phyloP scores from a whole-genome alignment of 176 grass and related monocot genomes.

The Rhipidocladum racemiflorum region DNA sequence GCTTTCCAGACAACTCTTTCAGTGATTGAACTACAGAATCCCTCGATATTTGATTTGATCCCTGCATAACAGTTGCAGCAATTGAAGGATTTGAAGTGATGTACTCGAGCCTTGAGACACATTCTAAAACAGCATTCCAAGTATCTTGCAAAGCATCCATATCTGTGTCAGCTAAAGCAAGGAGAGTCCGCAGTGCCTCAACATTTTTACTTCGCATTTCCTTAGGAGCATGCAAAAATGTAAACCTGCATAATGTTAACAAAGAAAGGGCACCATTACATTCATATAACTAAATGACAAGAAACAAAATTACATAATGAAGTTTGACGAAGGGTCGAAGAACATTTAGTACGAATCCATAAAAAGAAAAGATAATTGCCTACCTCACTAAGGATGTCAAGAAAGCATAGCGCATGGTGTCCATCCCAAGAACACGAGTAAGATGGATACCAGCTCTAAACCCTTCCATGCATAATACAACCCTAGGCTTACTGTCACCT shows the following conservation, averaged over 20 bases:
- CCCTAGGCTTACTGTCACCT: constrained; percentile 90
- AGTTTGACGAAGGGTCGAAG: not conserved
- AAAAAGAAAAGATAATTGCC: constrained; percentile 15
- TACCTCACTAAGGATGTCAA: constrained; percentile 95
- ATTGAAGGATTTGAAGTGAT: constrained; percentile 87
- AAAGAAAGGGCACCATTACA: constrained; percentile 10
- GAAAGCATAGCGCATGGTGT: constrained; percentile 99
- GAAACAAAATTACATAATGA: not conserved
- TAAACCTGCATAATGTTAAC: constrained; percentile 74
- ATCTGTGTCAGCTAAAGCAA: constrained; percentile 87
- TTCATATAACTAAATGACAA: constrained; percentile 16
- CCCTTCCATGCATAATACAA: constrained; percentile 99
- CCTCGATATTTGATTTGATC: constrained; percentile 97
- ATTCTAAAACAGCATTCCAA: constrained; percentile 99
- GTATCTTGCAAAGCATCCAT: constrained; percentile 92
- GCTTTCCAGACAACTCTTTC: constrained; percentile 93
- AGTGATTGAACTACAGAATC: constrained; percentile 82
- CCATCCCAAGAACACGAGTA: constrained; percentile 97
- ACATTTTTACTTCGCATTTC: constrained; percentile 99
- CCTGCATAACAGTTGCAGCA: constrained; percentile 87
- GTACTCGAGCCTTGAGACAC: constrained; percentile 93
- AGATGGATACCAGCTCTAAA: constrained; percentile 96
- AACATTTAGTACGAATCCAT: not conserved
- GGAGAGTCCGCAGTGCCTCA: constrained; percentile 84
- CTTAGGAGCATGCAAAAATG: constrained; percentile 95